These are phyloP conservation scores for Candida manassasensis DNA, from an alignment of 805 yeast genomes.

Conservation along the genomic window DNA sequence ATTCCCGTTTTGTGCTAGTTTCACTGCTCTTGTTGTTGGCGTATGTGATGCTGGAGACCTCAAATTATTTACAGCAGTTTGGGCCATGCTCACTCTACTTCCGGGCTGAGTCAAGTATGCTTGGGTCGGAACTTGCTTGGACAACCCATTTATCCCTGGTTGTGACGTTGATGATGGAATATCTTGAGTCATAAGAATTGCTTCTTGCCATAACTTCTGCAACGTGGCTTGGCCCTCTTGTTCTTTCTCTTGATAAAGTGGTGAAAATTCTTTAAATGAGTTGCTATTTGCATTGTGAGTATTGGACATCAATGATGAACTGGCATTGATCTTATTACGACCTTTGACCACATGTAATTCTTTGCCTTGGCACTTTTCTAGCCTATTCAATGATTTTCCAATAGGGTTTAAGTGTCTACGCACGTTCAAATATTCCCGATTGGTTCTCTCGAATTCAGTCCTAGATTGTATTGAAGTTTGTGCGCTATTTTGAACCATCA, in stretches of 20 bases:
- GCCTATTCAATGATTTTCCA: conserved; percentile 54
- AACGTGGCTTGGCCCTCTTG: conserved; percentile 21
- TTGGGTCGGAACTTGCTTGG: neutral
- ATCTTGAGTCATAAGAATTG: conserved; percentile 21
- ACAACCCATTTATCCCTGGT: neutral
- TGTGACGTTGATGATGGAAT: conserved; percentile 4
- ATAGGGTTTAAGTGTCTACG: conserved; percentile 70
- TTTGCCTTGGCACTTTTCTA: conserved; percentile 22
- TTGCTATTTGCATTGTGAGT: conserved; percentile 17
- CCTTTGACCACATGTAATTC: conserved; percentile 23
- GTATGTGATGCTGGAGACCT: conserved; percentile 17
- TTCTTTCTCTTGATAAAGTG: conserved; percentile 27
- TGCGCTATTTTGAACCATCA: conserved; percentile 26
- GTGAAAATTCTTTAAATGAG: conserved; percentile 32
- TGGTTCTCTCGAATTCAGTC: conserved; percentile 73
- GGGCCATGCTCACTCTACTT: neutral
- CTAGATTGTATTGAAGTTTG: conserved; percentile 54
- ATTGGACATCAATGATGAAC: conserved; percentile 6
- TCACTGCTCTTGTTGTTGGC: conserved; percentile 34
- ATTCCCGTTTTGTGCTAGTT: conserved; percentile 16
- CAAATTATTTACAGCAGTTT: conserved; percentile 8
- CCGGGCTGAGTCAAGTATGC: neutral
- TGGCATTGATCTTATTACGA: conserved; percentile 7
- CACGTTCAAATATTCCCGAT: conserved; percentile 68
- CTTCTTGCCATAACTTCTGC: conserved; percentile 39